phyloP scores from a whole-genome alignment of 768 basidiomycete genomes.

The Tulasnella sp. region DNA sequence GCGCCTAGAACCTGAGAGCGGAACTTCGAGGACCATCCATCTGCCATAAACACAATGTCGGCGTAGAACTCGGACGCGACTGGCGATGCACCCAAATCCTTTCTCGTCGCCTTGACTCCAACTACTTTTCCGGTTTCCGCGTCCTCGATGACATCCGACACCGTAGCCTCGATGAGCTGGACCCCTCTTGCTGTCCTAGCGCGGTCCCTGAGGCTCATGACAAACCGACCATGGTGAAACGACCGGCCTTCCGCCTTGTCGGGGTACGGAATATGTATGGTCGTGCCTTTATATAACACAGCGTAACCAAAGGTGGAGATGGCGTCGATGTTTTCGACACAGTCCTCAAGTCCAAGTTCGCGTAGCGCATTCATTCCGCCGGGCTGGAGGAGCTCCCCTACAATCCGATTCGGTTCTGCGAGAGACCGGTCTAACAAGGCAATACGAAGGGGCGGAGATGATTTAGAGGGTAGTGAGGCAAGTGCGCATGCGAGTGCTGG shows the following conservation, averaged over 20 bases:
- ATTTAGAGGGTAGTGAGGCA: constrained; percentile 37
- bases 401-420: constrained; percentile 89
- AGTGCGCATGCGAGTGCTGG: constrained; percentile 80
- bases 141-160: constrained; percentile 60
- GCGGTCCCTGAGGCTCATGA: constrained; percentile 63
- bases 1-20: constrained; percentile 39
- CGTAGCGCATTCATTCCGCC: constrained; percentile 71
- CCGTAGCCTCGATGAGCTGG: constrained; percentile 77
- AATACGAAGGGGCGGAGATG: constrained; percentile 49
- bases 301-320: constrained; percentile 78
- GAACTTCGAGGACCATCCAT: constrained; percentile 95
- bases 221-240: constrained; percentile 91
- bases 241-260: constrained; percentile 57
- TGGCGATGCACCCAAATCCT: constrained; percentile 25
- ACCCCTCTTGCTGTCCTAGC: constrained; percentile 53
- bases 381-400: constrained; percentile 93
- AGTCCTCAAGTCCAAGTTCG: constrained; percentile 62
- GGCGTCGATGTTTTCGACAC: constrained; percentile 82
- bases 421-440: constrained; percentile 86
- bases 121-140: constrained; percentile 42
- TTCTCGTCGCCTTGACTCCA: constrained; percentile 54
- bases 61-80: constrained; percentile 47
- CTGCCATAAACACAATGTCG: constrained; percentile 77
- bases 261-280: constrained; percentile 87
- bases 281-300: constrained; percentile 52